A percentile compares a stretch with the other conserved stretches of the same genome.
phyloP scores from a whole-genome alignment of 805 yeast species.

The Saccharomycopsis oosterbeekiorum region DNA sequence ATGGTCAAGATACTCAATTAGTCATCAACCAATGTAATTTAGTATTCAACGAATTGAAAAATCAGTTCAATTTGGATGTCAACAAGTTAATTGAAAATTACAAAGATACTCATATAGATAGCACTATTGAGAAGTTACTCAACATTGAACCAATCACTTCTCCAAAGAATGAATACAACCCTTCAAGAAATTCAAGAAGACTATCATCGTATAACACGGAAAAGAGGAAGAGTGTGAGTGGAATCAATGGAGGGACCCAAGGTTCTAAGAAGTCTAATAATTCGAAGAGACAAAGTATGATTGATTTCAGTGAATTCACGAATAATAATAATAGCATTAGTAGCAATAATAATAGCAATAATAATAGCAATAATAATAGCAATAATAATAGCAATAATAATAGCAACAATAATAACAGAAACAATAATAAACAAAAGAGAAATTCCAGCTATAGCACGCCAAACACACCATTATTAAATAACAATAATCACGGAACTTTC shows the following conservation, averaged over 20 bases:
- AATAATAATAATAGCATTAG: slow-evolving; percentile 1
- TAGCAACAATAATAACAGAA: background rate
- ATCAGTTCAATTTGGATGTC: slow-evolving; percentile 25
- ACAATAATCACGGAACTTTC: background rate
- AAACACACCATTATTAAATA: background rate
- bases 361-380: background rate
- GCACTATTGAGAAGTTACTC: slow-evolving; percentile 6
- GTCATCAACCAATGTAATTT: slow-evolving; percentile 39
- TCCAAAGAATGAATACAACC: background rate
- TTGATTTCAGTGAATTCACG: slow-evolving; percentile 17
- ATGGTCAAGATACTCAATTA: slow-evolving; percentile 38
- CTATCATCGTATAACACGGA: slow-evolving; percentile 9
- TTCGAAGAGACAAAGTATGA: slow-evolving; percentile 9
- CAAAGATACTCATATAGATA: slow-evolving; percentile 21
- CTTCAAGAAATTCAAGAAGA: background rate
- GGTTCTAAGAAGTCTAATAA: slow-evolving; percentile 4
- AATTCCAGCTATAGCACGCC: background rate
- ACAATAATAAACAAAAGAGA: background rate
- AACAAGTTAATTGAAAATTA: slow-evolving; percentile 25
- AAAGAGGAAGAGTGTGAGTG: slow-evolving; percentile 7
- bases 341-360: background rate
- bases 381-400: background rate
- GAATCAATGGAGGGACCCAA: background rate
- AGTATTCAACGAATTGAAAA: slow-evolving; percentile 32
- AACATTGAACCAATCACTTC: slow-evolving; percentile 5